phyloP scores from a whole-genome alignment of 805 yeast genomes.

The Hanseniaspora nectarophila region DNA sequence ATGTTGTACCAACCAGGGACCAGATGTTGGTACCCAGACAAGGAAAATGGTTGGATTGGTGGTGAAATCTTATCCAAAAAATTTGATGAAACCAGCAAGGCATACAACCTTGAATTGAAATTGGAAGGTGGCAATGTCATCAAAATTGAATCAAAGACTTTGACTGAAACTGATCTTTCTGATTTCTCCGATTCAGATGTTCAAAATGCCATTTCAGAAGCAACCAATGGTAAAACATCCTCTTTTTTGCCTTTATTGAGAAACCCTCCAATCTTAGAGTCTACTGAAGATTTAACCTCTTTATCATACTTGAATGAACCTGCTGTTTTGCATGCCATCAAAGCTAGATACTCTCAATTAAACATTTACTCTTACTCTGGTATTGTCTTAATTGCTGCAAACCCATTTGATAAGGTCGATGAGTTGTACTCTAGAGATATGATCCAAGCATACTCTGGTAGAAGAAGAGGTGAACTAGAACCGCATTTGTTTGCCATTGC shows the following conservation, averaged over 20 bases:
- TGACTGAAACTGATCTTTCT: constrained; percentile 19
- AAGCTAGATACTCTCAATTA: constrained; percentile 74
- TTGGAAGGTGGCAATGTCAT: constrained; percentile 41
- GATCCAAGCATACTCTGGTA: constrained; percentile 89
- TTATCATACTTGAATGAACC: constrained; percentile 91
- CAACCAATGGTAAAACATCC: constrained; percentile 18
- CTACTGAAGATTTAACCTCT: constrained; percentile 88
- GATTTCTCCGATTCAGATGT: constrained; percentile 10
- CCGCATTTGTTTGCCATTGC: constrained; percentile 97
- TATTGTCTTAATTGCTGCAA: constrained; percentile 88
- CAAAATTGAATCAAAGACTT: constrained; percentile 36
- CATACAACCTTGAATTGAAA: constrained; percentile 38
- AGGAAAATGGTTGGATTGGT: constrained; percentile 60
- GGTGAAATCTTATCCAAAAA: constrained; percentile 44
- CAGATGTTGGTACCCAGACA: constrained; percentile 70
- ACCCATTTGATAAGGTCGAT: constrained; percentile 88
- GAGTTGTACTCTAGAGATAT: constrained; percentile 83
- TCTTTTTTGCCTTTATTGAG: constrained; percentile 62
- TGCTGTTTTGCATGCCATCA: constrained; percentile 87
- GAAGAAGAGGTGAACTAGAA: constrained; percentile 84
- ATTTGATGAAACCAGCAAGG: constrained; percentile 30
- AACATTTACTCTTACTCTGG: constrained; percentile 94
- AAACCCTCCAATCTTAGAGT: constrained; percentile 84
- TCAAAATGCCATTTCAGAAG: constrained; percentile 12
- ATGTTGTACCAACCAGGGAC: constrained; percentile 40